A percentile compares a stretch with the other conserved stretches of the same genome.
Conservation (phyloP, 768 basidiomycete genomes). For the Rhizopogon roseolus region DNA sequence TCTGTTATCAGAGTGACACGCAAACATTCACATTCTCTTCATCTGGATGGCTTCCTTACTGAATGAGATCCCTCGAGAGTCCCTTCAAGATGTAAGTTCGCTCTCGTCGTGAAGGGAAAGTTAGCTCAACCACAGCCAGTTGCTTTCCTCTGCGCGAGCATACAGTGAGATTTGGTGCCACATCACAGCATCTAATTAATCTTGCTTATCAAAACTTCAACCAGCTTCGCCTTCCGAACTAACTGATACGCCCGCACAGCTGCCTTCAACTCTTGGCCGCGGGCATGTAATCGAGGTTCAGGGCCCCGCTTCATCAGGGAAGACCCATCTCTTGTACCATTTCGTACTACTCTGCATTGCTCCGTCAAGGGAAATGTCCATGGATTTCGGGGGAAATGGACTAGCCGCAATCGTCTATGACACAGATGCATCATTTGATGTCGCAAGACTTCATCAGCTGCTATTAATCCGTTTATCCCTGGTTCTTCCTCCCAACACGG, state of each 20-base stretch:
- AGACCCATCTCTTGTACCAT: slow-evolving; percentile 73
- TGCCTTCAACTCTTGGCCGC: slow-evolving; percentile 29
- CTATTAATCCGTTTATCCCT: slow-evolving; percentile 42
- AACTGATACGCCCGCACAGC: slow-evolving; percentile 17
- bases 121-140: slow-evolving; percentile 28
- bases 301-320: slow-evolving; percentile 70
- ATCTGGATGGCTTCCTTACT: slow-evolving; percentile 11
- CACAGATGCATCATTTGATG: slow-evolving; percentile 61
- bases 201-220: neutral
- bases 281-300: slow-evolving; percentile 76
- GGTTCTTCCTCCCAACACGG: slow-evolving; percentile 18
- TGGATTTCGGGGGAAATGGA: slow-evolving; percentile 51
- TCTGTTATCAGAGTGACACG: neutral
- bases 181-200: slow-evolving; percentile 3
- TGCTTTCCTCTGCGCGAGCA: slow-evolving; percentile 36
- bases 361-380: slow-evolving; percentile 29
- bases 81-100: slow-evolving; percentile 28
- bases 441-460: slow-evolving; percentile 48
- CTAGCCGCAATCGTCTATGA: slow-evolving; percentile 69
- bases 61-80: slow-evolving; percentile 27
- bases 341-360: slow-evolving; percentile 56
- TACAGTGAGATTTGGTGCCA: slow-evolving; percentile 26
- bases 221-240: slow-evolving; percentile 26
- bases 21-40: neutral
- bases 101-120: neutral